A percentile compares a stretch with the other conserved stretches of the same genome.
phyloP scores from a whole-genome alignment of 2,329 filamentous ascomycete genomes.

The Fusarium subglutinans region DNA sequence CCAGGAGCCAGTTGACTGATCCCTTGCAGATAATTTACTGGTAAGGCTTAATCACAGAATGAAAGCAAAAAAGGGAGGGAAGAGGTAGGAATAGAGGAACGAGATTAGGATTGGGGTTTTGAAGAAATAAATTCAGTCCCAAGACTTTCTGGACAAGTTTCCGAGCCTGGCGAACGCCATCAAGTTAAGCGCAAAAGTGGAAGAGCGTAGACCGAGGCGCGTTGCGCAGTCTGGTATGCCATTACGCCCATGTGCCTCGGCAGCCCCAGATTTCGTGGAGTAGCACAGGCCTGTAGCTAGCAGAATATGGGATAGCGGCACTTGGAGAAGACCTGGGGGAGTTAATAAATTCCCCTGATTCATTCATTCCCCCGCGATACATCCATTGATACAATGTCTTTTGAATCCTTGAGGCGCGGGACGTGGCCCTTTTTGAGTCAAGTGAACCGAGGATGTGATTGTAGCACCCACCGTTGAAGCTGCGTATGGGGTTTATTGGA shows the following conservation, averaged over 20 bases:
- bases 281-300: conserved; percentile 10
- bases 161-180: conserved; percentile 23
- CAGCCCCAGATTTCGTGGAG: conserved; percentile 43
- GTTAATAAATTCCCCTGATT: neutral
- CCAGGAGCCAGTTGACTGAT: neutral
- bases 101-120: conserved; percentile 34
- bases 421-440: conserved; percentile 27
- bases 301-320: conserved; percentile 26
- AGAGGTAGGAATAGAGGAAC: conserved; percentile 2
- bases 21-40: conserved; percentile 4
- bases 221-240: conserved; percentile 14
- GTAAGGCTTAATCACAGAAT: neutral
- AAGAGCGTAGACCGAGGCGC: conserved; percentile 35
- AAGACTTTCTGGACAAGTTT: neutral
- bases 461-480: conserved; percentile 1
- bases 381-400: neutral
- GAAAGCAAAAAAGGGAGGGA: neutral
- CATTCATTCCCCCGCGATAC: conserved; percentile 4
- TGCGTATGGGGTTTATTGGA: neutral
- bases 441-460: conserved; percentile 36
- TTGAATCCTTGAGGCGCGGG: neutral
- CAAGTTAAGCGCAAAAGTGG: conserved; percentile 10
- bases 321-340: conserved; percentile 5
- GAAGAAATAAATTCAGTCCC: conserved; percentile 19
- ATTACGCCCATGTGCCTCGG: conserved; percentile 40